Percentiles rank a stretch among this genome's conserved stretches.
These are phyloP conservation scores for Stenocarpella maydis DNA, from an alignment of 2,329 filamentous ascomycete genomes.

Conservation along the genomic window DNA sequence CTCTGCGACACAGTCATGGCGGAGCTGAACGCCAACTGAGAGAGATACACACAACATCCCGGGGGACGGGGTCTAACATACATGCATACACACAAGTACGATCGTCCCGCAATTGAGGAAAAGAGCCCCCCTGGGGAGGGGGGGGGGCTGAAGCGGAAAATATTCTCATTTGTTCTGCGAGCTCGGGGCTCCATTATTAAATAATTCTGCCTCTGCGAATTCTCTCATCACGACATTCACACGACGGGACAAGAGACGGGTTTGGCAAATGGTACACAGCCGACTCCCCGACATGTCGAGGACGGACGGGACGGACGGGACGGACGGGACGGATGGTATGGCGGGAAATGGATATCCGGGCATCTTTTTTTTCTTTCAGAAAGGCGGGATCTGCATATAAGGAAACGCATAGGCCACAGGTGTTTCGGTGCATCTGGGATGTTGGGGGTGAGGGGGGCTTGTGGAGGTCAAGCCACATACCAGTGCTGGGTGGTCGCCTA, in stretches of 20 bases:
- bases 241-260: not conserved
- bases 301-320: not conserved
- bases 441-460: not conserved
- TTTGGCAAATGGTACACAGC: not conserved
- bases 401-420: slow-evolving; percentile 10
- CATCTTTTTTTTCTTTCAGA: not conserved
- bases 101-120: not conserved
- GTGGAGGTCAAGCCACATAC: not conserved
- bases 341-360: not conserved
- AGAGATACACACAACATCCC: not conserved
- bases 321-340: not conserved
- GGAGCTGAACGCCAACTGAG: slow-evolving; percentile 51
- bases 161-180: not conserved
- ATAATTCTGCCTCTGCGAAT: not conserved
- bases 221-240: slow-evolving; percentile 10
- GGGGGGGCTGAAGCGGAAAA: not conserved
- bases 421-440: slow-evolving; percentile 14
- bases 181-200: not conserved
- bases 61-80: no score
- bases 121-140: no score
- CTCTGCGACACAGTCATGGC: slow-evolving; percentile 60
- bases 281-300: not conserved
- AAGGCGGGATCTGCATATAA: not conserved
- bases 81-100: no score
- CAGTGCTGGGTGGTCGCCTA: no score